A percentile compares a stretch with the other conserved stretches of the same genome.
Conservation (phyloP, 1,284 basidiomycete genomes). For the Rhizoctonia solani region DNA sequence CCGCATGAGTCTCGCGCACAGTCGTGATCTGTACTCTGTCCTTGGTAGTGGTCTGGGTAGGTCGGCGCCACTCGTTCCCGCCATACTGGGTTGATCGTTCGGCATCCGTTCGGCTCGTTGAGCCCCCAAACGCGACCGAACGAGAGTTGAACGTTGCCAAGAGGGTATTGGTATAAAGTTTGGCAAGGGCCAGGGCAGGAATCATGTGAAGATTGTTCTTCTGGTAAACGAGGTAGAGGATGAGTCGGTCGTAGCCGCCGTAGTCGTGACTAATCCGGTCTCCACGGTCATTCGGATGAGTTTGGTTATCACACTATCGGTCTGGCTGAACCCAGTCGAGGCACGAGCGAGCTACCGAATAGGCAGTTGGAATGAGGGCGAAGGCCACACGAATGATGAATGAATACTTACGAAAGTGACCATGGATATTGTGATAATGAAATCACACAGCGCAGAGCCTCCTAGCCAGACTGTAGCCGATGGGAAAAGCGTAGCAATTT, state of each 20-base stretch:
- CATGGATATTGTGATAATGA: constrained; percentile 38
- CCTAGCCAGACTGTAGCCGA: constrained; percentile 39
- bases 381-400: not conserved
- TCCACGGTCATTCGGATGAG: constrained; percentile 43
- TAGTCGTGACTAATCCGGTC: constrained; percentile 45
- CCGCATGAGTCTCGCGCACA: constrained; percentile 33
- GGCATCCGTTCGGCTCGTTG: constrained; percentile 4
- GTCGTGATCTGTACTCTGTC: constrained; percentile 36
- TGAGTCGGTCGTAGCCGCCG: constrained; percentile 44
- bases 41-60: constrained; percentile 1
- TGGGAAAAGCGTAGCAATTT: constrained; percentile 35
- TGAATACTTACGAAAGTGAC: constrained; percentile 34
- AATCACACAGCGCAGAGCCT: constrained; percentile 38
- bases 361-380: not conserved
- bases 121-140: constrained; percentile 20
- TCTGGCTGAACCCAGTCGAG: constrained; percentile 37
- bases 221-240: constrained; percentile 44
- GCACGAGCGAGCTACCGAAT: constrained; percentile 28
- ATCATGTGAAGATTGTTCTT: constrained; percentile 45
- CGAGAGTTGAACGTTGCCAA: constrained; percentile 43
- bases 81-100: constrained; percentile 27
- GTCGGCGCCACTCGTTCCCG: constrained; percentile 6
- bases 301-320: constrained; percentile 36
- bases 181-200: constrained; percentile 44
- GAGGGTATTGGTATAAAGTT: constrained; percentile 48